These are phyloP conservation scores for Ophiosphaerella herpotricha DNA, from an alignment of 2,329 filamentous ascomycete species.

Conservation along the genomic window DNA sequence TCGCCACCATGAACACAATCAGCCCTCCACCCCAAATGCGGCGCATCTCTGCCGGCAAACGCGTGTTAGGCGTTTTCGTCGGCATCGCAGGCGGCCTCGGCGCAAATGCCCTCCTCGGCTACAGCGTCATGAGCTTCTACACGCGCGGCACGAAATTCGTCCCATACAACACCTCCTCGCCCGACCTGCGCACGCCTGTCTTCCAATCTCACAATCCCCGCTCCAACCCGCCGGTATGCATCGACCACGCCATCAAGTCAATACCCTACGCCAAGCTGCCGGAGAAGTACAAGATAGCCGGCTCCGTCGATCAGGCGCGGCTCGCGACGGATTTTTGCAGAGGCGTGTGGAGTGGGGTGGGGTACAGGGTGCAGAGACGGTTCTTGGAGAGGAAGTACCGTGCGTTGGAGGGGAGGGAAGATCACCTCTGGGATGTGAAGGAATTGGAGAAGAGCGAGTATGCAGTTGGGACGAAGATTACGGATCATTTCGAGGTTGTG, in stretches of 20 bases:
- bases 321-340: constrained; percentile 46
- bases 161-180: constrained; percentile 35
- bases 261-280: constrained; percentile 42
- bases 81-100: constrained; percentile 37
- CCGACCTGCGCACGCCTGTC: constrained; percentile 30
- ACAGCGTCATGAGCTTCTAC: constrained; percentile 42
- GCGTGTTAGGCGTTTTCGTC: constrained; percentile 37
- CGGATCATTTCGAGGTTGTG: constrained; percentile 50
- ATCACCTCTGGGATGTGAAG: constrained; percentile 42
- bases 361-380: constrained; percentile 42
- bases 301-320: constrained; percentile 24
- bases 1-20: constrained; percentile 41
- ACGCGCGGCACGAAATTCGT: constrained; percentile 44
- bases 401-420: constrained; percentile 34
- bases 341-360: constrained; percentile 45
- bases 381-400: constrained; percentile 44
- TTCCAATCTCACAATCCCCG: constrained; percentile 39
- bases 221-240: constrained; percentile 39
- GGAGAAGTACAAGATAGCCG: constrained; percentile 22
- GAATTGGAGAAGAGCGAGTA: constrained; percentile 41
- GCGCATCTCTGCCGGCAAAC: constrained; percentile 33
- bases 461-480: constrained; percentile 42
- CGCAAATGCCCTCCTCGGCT: constrained; percentile 38
- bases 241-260: constrained; percentile 44
- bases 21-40: constrained; percentile 37